A percentile compares a stretch with the other conserved stretches of the same genome.
Conservation (phyloP, 78 protist genomes). For the Planoprotostelium fungivorum region DNA sequence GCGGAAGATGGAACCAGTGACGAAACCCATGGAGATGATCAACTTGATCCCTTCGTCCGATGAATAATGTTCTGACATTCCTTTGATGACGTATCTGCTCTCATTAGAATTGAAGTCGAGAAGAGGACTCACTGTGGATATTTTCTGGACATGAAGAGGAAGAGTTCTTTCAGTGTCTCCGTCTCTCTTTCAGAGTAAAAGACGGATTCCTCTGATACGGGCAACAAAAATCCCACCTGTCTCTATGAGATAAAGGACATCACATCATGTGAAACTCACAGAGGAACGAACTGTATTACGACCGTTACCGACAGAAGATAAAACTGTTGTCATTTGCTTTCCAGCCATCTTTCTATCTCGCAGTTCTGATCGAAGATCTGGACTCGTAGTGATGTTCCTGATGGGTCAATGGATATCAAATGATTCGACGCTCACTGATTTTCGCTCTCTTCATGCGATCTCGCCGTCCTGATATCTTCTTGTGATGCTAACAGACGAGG, state of each 20-base stretch:
- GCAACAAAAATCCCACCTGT: too few species aligned
- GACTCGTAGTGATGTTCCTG: too few species aligned
- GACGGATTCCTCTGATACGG: background rate
- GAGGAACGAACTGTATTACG: background rate
- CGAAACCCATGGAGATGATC: background rate
- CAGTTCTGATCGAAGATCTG: background rate
- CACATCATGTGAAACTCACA: background rate
- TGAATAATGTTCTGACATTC: background rate
- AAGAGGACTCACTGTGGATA: background rate
- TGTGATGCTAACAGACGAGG: too few species aligned
- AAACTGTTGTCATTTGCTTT: background rate
- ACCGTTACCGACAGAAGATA: background rate
- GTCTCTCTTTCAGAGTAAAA: background rate
- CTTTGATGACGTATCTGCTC: background rate
- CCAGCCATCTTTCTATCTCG: background rate
- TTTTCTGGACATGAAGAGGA: background rate
- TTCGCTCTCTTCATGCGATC: too few species aligned
- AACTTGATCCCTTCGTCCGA: background rate
- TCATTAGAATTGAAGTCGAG: background rate
- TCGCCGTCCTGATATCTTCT: too few species aligned
- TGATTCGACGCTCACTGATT: too few species aligned
- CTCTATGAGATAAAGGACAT: background rate
- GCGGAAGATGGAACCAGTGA: background rate
- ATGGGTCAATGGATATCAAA: too few species aligned
- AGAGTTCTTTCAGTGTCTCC: background rate